These are phyloP conservation scores for Fraxinus velutina DNA, from an alignment of 305 asterid species.

Conservation along the genomic window DNA sequence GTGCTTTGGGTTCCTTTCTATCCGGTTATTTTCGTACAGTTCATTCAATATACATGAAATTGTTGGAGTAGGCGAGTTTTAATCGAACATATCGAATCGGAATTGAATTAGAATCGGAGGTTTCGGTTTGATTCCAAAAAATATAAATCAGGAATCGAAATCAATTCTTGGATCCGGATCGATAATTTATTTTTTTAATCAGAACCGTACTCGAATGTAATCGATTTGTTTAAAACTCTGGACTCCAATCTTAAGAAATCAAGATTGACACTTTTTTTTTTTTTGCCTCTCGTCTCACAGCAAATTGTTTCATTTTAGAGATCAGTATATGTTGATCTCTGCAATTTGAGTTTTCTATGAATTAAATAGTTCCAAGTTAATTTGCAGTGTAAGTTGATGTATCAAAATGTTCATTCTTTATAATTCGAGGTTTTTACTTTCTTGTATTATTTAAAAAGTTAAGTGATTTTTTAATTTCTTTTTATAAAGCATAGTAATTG, in stretches of 20 bases:
- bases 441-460: too few relatives aligned
- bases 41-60: slow-evolving; percentile 14
- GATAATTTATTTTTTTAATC: too few relatives aligned
- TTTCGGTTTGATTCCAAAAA: not conserved
- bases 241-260: too few relatives aligned
- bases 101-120: not conserved
- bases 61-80: too few relatives aligned
- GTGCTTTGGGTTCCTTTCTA: not conserved
- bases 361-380: not conserved
- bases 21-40: not conserved
- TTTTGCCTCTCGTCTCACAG: not conserved
- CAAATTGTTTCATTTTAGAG: too few relatives aligned
- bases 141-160: not conserved
- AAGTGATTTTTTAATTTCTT: too few relatives aligned
- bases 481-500: too few relatives aligned
- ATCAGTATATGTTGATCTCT: too few relatives aligned
- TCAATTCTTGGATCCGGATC: not conserved
- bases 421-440: not conserved
- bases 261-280: not conserved
- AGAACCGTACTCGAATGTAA: not conserved
- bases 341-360: not conserved
- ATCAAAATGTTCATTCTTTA: not conserved
- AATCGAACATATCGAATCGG: not conserved
- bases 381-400: not conserved
- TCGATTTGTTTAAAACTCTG: too few relatives aligned